Percentiles rank a stretch among this genome's conserved stretches.
phyloP scores from a whole-genome alignment of 2,329 filamentous ascomycete species.

The Penicillium sp. region DNA sequence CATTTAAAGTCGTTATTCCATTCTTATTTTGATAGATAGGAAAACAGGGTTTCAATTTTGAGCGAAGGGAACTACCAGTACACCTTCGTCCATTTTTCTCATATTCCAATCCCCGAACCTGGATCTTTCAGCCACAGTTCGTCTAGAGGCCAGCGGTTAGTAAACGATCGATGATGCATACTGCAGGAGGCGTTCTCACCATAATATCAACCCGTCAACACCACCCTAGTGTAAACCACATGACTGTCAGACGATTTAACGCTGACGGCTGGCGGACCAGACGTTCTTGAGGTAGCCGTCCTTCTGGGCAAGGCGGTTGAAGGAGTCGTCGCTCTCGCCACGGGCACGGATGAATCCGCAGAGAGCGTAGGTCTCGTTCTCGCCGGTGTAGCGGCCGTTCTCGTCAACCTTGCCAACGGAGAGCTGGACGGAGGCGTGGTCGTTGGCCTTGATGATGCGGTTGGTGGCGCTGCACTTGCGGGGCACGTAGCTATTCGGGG shows the following conservation, averaged over 20 bases:
- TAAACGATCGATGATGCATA: not conserved
- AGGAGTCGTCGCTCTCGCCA: conserved; percentile 94
- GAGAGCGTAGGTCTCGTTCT: conserved; percentile 96
- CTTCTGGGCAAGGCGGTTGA: conserved; percentile 94
- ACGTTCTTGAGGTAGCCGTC: conserved; percentile 97
- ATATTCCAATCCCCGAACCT: conserved; percentile 30
- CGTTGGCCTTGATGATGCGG: conserved; percentile 99
- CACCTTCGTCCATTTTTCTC: conserved; percentile 24
- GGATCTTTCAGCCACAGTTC: conserved; percentile 31
- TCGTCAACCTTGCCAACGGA: conserved; percentile 98
- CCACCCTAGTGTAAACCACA: conserved; percentile 33
- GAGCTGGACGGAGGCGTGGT: conserved; percentile 98
- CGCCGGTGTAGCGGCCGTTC: conserved; percentile 94
- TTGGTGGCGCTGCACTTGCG: conserved; percentile 99
- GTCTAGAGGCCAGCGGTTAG: conserved; percentile 14
- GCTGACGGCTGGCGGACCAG: conserved; percentile 75
- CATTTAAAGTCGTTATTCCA: conserved; percentile 32
- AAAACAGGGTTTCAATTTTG: conserved; percentile 28
- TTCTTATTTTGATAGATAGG: conserved; percentile 35
- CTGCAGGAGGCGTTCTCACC: conserved; percentile 20
- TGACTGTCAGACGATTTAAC: conserved; percentile 39
- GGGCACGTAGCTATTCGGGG: conserved; percentile 78
- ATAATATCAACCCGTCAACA: conserved; percentile 35
- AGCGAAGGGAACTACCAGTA: conserved; percentile 22
- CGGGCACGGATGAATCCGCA: conserved; percentile 97